Base-by-base conservation (phyloP, 2,329 filamentous ascomycete species). In the Fusarium coicis region DNA sequence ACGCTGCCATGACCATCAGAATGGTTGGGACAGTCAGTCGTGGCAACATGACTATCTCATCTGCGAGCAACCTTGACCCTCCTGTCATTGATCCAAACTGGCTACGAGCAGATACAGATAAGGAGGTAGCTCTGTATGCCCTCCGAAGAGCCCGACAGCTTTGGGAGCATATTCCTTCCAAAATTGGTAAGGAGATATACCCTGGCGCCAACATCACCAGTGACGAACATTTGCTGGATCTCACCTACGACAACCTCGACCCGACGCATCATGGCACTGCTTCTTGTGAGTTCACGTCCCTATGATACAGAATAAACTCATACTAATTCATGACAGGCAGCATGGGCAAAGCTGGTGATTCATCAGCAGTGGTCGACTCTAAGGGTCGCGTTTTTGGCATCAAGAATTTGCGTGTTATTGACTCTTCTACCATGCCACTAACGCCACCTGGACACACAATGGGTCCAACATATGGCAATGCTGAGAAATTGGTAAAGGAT, bases 21-120 rank as follows among this genome's bases (percentile, higher is more conserved):
- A 77, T 87, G 3, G 77, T 83, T 5, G 79, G 84, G 0, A 82
- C 84, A 5, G 66, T 80, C 4, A 86, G 84, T 1, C 81, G 82
- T 9, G 86, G 86, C n/a, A 85, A 78, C 44, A 76, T 87, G 5
- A 83, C 81, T 0, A 80, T 87, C 23, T 54, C 58, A 1, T 83
- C 80, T 0, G 52, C 74, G 14, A 76, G 80, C 42, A 80, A 78
- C 2, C 66, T 74, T 0, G 80, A 82, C 39, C 72, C 74, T 34
- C 86, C 86, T 0, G 71, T 83, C 21, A 83, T 87, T 66, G 79
- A 86, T 65, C 83, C 84, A 1, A 84, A 84, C 67, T 88, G 83
- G 82, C 79, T 88, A 10, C 79, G 77, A 8, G 79, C 83, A 16
- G 79, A 81, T 4, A 77, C 81, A 4, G 87, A 88, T 53, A 70